phyloP scores from a whole-genome alignment of 1,284 basidiomycete genomes.

The Rhodotorula sp. region DNA sequence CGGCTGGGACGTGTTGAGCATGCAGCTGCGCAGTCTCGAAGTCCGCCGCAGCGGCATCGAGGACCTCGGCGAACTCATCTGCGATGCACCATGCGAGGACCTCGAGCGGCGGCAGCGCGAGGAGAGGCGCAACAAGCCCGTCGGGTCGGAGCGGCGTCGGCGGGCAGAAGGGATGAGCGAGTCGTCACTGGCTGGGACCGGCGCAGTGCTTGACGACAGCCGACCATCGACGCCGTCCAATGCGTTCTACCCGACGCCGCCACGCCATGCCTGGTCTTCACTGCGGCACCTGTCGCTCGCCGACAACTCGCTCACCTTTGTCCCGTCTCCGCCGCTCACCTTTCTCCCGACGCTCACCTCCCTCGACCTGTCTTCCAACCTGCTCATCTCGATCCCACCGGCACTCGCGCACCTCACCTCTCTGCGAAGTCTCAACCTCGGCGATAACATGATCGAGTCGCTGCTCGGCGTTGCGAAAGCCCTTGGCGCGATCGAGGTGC shows the following conservation, averaged over 20 bases:
- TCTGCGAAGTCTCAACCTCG: slow-evolving; percentile 81
- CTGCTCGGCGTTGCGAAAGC: slow-evolving; percentile 78
- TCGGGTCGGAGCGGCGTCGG: slow-evolving; percentile 9
- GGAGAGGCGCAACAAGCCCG: slow-evolving; percentile 19
- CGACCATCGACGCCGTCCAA: slow-evolving; percentile 51
- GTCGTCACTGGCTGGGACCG: not conserved
- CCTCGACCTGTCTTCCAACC: slow-evolving; percentile 53
- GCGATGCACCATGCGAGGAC: slow-evolving; percentile 74
- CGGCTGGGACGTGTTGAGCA: slow-evolving; percentile 78
- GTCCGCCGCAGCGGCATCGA: slow-evolving; percentile 76
- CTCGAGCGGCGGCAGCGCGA: slow-evolving; percentile 57
- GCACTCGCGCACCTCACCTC: slow-evolving; percentile 68
- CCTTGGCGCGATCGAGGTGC: slow-evolving; percentile 70
- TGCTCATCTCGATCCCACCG: slow-evolving; percentile 59
- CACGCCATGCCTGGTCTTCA: slow-evolving; percentile 72
- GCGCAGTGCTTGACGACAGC: not conserved
- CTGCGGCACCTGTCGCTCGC: slow-evolving; percentile 75
- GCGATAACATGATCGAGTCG: slow-evolving; percentile 95
- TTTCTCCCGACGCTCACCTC: slow-evolving; percentile 59
- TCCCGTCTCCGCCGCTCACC: slow-evolving; percentile 58
- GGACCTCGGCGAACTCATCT: slow-evolving; percentile 76
- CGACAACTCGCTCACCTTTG: slow-evolving; percentile 78
- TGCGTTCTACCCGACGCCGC: slow-evolving; percentile 52
- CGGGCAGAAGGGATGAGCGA: slow-evolving; percentile 50
- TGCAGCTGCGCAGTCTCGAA: slow-evolving; percentile 70